A percentile compares a stretch with the other conserved stretches of the same genome.
These are phyloP conservation scores for Penicillium paxilli DNA, from an alignment of 495 filamentous ascomycete genomes.

Conservation along the genomic window DNA sequence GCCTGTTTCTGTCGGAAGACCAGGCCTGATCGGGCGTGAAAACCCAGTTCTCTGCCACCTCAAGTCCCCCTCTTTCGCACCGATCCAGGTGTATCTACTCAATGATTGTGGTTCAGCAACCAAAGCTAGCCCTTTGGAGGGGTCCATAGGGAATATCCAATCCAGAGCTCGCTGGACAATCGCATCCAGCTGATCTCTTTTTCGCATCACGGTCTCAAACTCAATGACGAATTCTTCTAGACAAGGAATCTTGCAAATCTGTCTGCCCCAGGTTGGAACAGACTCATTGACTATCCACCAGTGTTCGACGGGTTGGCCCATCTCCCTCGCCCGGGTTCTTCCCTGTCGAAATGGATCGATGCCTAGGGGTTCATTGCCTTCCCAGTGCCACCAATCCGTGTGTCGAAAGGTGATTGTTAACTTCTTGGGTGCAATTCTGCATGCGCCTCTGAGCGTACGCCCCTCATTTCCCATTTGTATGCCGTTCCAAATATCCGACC, in stretches of 20 bases:
- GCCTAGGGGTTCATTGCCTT: conserved; percentile 12
- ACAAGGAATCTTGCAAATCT: background rate
- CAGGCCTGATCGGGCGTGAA: background rate
- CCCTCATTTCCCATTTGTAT: background rate
- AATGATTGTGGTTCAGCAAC: conserved; percentile 2
- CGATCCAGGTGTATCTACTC: conserved; percentile 10
- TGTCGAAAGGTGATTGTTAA: conserved; percentile 16
- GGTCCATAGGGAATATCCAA: conserved; percentile 13
- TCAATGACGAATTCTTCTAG: conserved; percentile 16
- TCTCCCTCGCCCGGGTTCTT: conserved; percentile 4
- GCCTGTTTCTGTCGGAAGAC: background rate
- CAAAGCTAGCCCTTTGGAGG: background rate
- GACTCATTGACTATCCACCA: background rate
- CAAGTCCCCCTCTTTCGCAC: conserved; percentile 11
- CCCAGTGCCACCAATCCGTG: conserved; percentile 17
- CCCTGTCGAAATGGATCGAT: conserved; percentile 14
- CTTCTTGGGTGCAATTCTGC: conserved; percentile 11
- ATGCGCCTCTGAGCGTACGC: background rate
- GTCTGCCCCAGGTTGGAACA: background rate
- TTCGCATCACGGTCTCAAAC: conserved; percentile 15
- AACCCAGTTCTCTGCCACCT: background rate
- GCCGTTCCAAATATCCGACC: conserved; percentile 1
- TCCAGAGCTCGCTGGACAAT: conserved; percentile 6
- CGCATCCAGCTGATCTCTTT: conserved; percentile 12
- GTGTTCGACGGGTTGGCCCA: background rate